Percentiles rank a stretch among this genome's conserved stretches.
These are phyloP conservation scores for Fraxinus platypoda DNA, from an alignment of 305 asterid genomes.

Conservation along the genomic window DNA sequence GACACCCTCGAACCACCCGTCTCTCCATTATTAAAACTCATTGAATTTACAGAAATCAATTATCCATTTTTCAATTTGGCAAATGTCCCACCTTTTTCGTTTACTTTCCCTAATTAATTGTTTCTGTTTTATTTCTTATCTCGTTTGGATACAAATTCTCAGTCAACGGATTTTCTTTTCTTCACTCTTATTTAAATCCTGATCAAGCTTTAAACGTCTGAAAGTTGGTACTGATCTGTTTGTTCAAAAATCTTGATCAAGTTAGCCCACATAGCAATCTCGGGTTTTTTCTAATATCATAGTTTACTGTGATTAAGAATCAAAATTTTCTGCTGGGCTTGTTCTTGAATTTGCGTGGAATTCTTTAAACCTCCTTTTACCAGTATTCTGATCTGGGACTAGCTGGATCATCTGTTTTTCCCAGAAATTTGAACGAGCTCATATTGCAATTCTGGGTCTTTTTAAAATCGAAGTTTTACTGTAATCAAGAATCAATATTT, in stretches of 20 bases:
- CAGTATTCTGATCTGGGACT: slow-evolving; percentile 12
- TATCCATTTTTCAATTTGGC: slow-evolving; percentile 10
- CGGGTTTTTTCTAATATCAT: neutral
- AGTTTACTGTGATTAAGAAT: neutral
- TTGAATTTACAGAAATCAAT: slow-evolving; percentile 21
- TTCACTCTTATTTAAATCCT: neutral
- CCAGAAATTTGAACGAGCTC: slow-evolving; percentile 2
- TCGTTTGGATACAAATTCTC: neutral
- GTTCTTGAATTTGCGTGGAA: slow-evolving; percentile 2
- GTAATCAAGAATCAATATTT: slow-evolving; percentile 21
- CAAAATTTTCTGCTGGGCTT: neutral
- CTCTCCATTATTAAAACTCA: slow-evolving; percentile 15
- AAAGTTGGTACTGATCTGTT: slow-evolving; percentile 14
- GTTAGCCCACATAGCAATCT: neutral
- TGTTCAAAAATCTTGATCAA: neutral
- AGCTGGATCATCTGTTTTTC: neutral
- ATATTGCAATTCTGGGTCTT: slow-evolving; percentile 2
- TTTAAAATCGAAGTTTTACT: neutral
- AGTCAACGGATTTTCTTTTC: neutral
- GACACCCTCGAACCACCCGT: slow-evolving; percentile 2
- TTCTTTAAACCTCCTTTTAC: slow-evolving; percentile 12
- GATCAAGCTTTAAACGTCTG: slow-evolving; percentile 8
- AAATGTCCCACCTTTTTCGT: slow-evolving; percentile 5
- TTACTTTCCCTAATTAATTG: neutral
- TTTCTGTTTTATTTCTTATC: neutral